These are phyloP conservation scores for Selaginella tamariscina DNA, from an alignment of 75 land plant genomes.

Conservation along the genomic window DNA sequence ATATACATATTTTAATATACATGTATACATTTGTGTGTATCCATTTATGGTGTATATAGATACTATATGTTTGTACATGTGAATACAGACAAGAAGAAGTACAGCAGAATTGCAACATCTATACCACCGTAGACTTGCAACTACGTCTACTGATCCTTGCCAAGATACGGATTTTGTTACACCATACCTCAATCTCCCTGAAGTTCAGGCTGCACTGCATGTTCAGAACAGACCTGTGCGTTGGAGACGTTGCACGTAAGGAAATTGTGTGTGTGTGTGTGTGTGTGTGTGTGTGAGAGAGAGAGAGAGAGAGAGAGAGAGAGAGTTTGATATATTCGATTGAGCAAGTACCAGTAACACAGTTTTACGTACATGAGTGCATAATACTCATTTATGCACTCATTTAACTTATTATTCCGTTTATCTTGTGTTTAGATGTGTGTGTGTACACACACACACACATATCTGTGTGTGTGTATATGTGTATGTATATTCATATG, in stretches of 20 bases:
- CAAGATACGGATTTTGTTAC: constrained; percentile 19
- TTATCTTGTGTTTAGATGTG: background rate
- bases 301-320: too few relatives aligned
- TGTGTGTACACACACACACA: too few relatives aligned
- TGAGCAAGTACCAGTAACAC: too few relatives aligned
- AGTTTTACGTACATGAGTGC: background rate
- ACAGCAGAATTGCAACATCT: too few relatives aligned
- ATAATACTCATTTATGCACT: background rate
- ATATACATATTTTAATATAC: too few relatives aligned
- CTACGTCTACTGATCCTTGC: constrained; percentile 14
- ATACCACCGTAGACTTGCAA: too few relatives aligned
- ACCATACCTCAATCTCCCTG: constrained; percentile 25
- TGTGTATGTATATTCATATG: too few relatives aligned
- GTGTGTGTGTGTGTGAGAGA: too few relatives aligned
- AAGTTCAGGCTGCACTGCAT: constrained; percentile 30
- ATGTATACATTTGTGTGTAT: constrained; percentile 16
- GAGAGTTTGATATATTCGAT: too few relatives aligned
- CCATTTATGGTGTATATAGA: constrained; percentile 6
- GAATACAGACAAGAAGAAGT: too few relatives aligned
- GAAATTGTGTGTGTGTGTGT: too few relatives aligned
- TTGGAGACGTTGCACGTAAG: constrained; percentile 31
- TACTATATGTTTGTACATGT: constrained; percentile 11
- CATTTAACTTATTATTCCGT: background rate
- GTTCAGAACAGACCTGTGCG: background rate
- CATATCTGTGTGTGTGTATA: too few relatives aligned